A percentile compares a stretch with the other conserved stretches of the same genome.
Conservation (phyloP, 805 yeast genomes). For the Wickerhamomyces queroliae region DNA sequence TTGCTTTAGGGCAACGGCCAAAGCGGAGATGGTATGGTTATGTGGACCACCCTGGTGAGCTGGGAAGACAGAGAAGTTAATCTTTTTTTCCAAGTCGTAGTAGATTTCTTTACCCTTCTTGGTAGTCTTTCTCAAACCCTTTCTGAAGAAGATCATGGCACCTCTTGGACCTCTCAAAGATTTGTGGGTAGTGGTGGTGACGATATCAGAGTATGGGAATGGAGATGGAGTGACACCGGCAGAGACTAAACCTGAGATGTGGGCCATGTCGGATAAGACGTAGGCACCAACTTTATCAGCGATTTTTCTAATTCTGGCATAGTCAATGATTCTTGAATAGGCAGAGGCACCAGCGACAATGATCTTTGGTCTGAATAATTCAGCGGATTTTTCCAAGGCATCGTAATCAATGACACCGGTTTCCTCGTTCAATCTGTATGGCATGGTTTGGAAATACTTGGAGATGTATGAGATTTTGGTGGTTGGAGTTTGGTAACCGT, state of each 20-base stretch:
- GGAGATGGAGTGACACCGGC: conserved; percentile 94
- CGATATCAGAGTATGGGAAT: conserved; percentile 89
- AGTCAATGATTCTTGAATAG: conserved; percentile 85
- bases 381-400: conserved; percentile 72
- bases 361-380: conserved; percentile 88
- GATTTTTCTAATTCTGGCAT: conserved; percentile 82
- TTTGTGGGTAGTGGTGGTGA: conserved; percentile 96
- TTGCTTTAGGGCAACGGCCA: conserved; percentile 93
- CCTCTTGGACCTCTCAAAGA: conserved; percentile 99
- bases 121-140: conserved; percentile 78
- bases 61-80: conserved; percentile 97
- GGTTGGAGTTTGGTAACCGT: conserved; percentile 89
- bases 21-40: conserved; percentile 94
- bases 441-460: conserved; percentile 96
- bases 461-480: conserved; percentile 90
- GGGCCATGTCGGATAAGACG: conserved; percentile 94
- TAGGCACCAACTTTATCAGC: conserved; percentile 94
- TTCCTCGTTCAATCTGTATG: conserved; percentile 79
- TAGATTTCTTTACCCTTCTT: conserved; percentile 81
- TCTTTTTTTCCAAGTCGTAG: conserved; percentile 85
- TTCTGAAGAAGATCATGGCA: conserved; percentile 95
- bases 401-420: conserved; percentile 95
- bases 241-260: conserved; percentile 91
- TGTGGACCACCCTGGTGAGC: conserved; percentile 99
- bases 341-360: conserved; percentile 98